Percentiles rank a stretch among this genome's conserved stretches.
These are phyloP conservation scores for Oryza punctata DNA, from an alignment of 176 grass and related monocot species.

Conservation along the genomic window DNA sequence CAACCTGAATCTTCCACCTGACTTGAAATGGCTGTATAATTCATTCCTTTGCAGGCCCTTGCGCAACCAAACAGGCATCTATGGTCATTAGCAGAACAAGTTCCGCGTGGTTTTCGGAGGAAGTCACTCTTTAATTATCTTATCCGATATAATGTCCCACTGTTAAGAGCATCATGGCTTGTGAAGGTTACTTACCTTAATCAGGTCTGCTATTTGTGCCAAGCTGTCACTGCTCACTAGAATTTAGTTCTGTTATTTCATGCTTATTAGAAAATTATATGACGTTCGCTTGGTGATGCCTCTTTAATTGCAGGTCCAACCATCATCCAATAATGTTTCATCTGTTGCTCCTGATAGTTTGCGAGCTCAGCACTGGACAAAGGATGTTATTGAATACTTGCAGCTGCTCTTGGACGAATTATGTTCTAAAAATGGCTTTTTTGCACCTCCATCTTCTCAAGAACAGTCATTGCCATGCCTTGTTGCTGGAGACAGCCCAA, in stretches of 20 bases:
- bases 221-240: neutral
- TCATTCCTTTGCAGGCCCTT: constrained; percentile 63
- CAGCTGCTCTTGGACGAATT: constrained; percentile 89
- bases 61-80: constrained; percentile 74
- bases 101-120: constrained; percentile 94
- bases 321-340: constrained; percentile 56
- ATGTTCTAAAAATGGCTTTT: constrained; percentile 48
- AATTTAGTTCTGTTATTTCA: neutral
- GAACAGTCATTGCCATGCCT: constrained; percentile 73
- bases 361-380: constrained; percentile 86
- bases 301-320: constrained; percentile 63
- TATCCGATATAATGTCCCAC: constrained; percentile 79
- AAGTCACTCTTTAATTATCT: constrained; percentile 95
- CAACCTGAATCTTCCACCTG: neutral
- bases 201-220: constrained; percentile 63
- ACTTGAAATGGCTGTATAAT: neutral
- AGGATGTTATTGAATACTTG: constrained; percentile 89
- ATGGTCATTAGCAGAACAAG: constrained; percentile 72
- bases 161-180: constrained; percentile 98
- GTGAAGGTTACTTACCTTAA: constrained; percentile 99
- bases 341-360: constrained; percentile 66
- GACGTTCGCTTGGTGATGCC: neutral
- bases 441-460: constrained; percentile 50
- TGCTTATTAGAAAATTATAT: neutral
- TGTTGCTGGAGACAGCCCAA: constrained; percentile 42